Evolutionary conservation across 208 protist genomes (phyloP).

Genomic region (Leishmania amazonensis): DNA sequence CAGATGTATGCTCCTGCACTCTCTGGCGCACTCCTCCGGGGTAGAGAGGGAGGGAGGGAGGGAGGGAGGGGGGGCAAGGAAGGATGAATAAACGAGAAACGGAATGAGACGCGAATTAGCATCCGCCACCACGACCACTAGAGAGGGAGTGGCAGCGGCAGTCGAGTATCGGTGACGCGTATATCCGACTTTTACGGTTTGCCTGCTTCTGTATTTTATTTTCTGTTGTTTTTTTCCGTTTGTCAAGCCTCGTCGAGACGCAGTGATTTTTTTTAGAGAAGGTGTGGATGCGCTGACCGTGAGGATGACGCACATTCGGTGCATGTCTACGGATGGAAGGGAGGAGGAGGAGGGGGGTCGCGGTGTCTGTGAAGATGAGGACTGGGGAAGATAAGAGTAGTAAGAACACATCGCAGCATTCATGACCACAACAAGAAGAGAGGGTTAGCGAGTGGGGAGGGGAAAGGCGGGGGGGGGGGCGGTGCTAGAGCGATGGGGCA

Average conservation of each 20-base stretch:
- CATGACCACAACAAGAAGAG: slow-evolving; percentile 15
- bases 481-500: background rate
- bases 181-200: background rate
- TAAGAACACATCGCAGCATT: background rate
- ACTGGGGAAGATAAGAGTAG: background rate
- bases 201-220: background rate
- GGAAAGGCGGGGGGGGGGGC: background rate
- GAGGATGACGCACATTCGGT: background rate
- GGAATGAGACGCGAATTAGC: background rate
- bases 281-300: background rate
- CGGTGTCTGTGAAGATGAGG: slow-evolving; percentile 4
- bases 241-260: background rate
- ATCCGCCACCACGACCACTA: background rate
- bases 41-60: too few relatives aligned
- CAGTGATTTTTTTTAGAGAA: background rate
- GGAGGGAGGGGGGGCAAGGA: background rate
- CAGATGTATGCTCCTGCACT: background rate
- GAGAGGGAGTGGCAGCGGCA: background rate
- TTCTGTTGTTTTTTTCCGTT: background rate
- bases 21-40: background rate
- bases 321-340: background rate
- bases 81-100: background rate
- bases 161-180: background rate
- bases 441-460: background rate
- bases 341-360: background rate